Percentiles rank a stretch among this genome's conserved stretches.
These are phyloP conservation scores for Dioscorea alata DNA, from an alignment of 106 monocot genomes.

Conservation along the genomic window DNA sequence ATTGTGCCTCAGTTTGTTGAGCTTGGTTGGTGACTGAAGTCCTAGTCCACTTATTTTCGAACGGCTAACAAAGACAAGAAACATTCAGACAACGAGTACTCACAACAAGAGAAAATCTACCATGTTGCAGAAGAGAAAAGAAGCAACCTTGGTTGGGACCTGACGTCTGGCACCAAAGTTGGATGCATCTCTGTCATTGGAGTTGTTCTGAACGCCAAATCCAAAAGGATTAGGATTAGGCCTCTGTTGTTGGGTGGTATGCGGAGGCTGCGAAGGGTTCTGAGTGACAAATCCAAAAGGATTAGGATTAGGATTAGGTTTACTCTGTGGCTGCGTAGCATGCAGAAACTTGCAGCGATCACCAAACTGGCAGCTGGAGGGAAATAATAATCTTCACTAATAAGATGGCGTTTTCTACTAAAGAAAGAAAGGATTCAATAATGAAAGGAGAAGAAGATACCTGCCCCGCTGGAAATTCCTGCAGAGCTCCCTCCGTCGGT, in stretches of 20 bases:
- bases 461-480: conserved; percentile 59
- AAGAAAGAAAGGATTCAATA: no score
- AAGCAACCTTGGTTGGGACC: conserved; percentile 30
- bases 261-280: conserved; percentile 10
- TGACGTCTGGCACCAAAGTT: conserved; percentile 28
- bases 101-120: not conserved
- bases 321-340: conserved; percentile 48
- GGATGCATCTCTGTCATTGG: conserved; percentile 22
- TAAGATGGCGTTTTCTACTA: no score
- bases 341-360: conserved; percentile 86
- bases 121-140: not conserved
- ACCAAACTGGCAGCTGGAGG: conserved; percentile 81
- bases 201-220: conserved; percentile 57
- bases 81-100: not conserved
- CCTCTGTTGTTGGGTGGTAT: conserved; percentile 39
- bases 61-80: conserved; percentile 31
- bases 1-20: conserved; percentile 28
- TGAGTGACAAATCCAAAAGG: conserved; percentile 40
- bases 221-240: conserved; percentile 84
- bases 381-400: no score
- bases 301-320: conserved; percentile 29
- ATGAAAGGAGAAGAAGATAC: conserved; percentile 5
- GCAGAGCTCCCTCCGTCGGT: conserved; percentile 43
- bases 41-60: conserved; percentile 77
- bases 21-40: conserved; percentile 20